A percentile compares a stretch with the other conserved stretches of the same genome.
Evolutionary conservation across 495 filamentous ascomycete genomes (phyloP).

Genomic region (Geoglossum glabrum): DNA sequence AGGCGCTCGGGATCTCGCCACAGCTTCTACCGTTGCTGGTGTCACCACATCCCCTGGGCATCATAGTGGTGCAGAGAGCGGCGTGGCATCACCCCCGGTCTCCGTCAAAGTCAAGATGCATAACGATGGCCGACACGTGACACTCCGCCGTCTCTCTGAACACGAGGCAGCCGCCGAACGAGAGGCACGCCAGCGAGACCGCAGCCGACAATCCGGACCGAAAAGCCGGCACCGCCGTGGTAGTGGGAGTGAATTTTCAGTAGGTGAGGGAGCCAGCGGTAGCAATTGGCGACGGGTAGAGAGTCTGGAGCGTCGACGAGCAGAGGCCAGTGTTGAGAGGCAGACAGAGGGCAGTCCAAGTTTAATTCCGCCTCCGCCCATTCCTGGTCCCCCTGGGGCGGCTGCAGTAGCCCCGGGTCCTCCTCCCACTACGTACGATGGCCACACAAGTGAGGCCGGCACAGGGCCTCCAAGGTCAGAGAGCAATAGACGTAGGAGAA

Average conservation of each 20-base stretch:
- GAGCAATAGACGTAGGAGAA: neutral
- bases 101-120: conserved; percentile 67
- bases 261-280: neutral
- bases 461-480: neutral
- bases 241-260: conserved; percentile 3
- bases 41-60: conserved; percentile 20
- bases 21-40: conserved; percentile 16
- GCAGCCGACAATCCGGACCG: neutral
- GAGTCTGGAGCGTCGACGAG: neutral
- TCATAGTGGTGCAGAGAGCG: conserved; percentile 17
- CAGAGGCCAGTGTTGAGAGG: neutral
- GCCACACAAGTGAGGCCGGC: neutral
- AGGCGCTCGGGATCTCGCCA: conserved; percentile 8
- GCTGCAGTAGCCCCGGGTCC: neutral
- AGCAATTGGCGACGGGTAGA: neutral
- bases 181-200: conserved; percentile 26
- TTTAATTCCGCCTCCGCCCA: neutral
- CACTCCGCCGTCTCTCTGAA: conserved; percentile 58
- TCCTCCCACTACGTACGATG: neutral
- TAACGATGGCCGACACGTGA: conserved; percentile 61
- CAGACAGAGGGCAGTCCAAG: neutral
- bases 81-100: conserved; percentile 38
- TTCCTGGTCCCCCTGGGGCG: neutral
- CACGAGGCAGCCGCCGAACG: conserved; percentile 53
- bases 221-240: neutral